Evolutionary conservation across 176 grass and related monocot species (phyloP), one percentile per base, ranked within the genome.

Genomic region (Neostapfia colusana): DNA sequence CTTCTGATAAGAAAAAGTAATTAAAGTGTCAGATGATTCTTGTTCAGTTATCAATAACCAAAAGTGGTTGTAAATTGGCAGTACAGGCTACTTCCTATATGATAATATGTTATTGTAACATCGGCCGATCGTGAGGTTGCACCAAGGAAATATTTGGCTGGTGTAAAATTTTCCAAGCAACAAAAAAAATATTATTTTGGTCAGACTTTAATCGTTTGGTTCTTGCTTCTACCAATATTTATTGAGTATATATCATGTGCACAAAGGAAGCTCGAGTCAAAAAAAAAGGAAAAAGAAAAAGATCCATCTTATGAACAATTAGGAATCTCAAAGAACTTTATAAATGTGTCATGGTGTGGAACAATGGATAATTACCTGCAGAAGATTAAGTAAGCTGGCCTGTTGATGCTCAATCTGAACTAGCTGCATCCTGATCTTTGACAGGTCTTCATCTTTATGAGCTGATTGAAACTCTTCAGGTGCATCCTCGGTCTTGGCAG

Each of bases 401-500:
- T 99, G 95, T 63, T 99, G 95, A 67, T 88, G 92, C 87, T 95
- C 91, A 70, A 99, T 99, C 82, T 95, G 95, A 90, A 99, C 85
- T 38, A 99, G 81, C 61, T 99, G 91, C 87, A 88, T 88, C 70
- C 87, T 83, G 77, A 99, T 95, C 80, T 84, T 82, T 0, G 87
- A 95, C 59, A 99, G 79, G 60, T 86, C 85, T 23, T 87, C 87
- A 58, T 90, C 95, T 55, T 86, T 93, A 60, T 86, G 79, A 35
- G 61, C 82, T 25, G 75, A 35, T 45, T 83, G 72, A 74, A 80
- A 65, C 25, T 95, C 91, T 55, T 99, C 88, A 18, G 65, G 73
- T 5, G 18, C 56, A 11, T 60, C 71, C 41, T 92, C 84, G 65
- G 49, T 60, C 34, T 76, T 81, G 1, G 55, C 45, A 21, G 25